Conservation (phyloP, 331 rosid species). For the Malus hybrid region DNA sequence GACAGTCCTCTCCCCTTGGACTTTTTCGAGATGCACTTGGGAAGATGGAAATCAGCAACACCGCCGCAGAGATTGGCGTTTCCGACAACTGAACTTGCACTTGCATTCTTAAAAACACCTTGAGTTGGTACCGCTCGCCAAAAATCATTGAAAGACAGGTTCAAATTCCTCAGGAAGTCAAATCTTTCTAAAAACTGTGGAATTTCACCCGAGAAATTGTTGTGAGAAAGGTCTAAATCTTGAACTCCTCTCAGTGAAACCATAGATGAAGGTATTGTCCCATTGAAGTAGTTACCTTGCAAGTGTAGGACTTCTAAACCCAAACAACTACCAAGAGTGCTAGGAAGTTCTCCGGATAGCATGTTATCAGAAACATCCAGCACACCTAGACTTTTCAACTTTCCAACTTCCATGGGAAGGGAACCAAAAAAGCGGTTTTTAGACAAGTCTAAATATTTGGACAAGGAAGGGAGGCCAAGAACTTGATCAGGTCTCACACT, state of each 20-base stretch:
- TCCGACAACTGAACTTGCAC: not conserved
- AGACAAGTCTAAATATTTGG: not conserved
- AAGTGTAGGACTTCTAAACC: not conserved
- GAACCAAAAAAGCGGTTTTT: conserved; percentile 2
- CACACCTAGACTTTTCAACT: not conserved
- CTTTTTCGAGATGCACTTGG: not conserved
- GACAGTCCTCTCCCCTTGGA: not conserved
- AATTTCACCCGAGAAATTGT: conserved; percentile 10
- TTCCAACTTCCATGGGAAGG: conserved; percentile 13
- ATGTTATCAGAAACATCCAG: conserved; percentile 1
- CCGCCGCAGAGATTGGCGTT: not conserved
- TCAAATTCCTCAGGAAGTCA: not conserved
- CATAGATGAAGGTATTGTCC: conserved; percentile 7
- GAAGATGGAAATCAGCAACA: not conserved
- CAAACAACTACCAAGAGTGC: not conserved
- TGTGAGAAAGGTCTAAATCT: not conserved
- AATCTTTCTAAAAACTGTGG: not conserved
- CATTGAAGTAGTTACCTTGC: not conserved
- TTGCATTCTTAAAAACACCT: not conserved
- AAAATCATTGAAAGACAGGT: conserved; percentile 10
- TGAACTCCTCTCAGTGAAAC: not conserved
- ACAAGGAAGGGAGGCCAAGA: no score
- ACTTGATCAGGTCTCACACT: not conserved
- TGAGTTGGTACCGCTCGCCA: not conserved
- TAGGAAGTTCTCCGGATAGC: conserved; percentile 16